Conservation (phyloP, 2,329 filamentous ascomycete genomes). For the Sclerotinia borealis region DNA sequence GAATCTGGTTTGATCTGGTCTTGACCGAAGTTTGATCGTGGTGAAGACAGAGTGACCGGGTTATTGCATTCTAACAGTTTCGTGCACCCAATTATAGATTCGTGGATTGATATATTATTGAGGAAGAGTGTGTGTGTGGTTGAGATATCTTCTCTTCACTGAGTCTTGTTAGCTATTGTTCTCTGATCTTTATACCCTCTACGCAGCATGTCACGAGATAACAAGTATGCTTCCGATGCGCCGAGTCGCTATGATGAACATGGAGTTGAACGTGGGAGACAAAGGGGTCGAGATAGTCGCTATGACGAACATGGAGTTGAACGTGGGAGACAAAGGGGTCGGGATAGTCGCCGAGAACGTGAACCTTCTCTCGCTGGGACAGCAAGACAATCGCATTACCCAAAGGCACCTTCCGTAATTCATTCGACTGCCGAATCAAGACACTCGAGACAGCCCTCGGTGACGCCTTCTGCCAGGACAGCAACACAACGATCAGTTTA, state of each 20-base stretch:
- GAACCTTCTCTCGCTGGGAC: background rate
- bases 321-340: background rate
- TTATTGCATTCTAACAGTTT: background rate
- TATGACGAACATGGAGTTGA: background rate
- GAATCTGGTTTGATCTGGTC: background rate
- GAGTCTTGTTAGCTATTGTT: no score
- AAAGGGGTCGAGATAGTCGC: background rate
- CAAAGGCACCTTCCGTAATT: no score
- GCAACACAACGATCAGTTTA: no score
- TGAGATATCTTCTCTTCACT: background rate
- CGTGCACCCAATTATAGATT: background rate
- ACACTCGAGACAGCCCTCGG: no score
- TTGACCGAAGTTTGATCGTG: background rate
- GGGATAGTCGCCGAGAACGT: background rate
- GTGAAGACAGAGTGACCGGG: background rate
- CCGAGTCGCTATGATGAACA: no score
- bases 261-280: background rate
- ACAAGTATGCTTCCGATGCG: background rate
- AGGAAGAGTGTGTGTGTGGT: background rate
- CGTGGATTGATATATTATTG: background rate
- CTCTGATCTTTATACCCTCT: background rate
- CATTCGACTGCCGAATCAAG: no score
- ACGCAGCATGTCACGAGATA: background rate
- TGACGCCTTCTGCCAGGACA: no score
- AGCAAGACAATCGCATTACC: background rate